phyloP scores from a whole-genome alignment of 805 yeast genomes.

The Torulaspora quercuum region DNA sequence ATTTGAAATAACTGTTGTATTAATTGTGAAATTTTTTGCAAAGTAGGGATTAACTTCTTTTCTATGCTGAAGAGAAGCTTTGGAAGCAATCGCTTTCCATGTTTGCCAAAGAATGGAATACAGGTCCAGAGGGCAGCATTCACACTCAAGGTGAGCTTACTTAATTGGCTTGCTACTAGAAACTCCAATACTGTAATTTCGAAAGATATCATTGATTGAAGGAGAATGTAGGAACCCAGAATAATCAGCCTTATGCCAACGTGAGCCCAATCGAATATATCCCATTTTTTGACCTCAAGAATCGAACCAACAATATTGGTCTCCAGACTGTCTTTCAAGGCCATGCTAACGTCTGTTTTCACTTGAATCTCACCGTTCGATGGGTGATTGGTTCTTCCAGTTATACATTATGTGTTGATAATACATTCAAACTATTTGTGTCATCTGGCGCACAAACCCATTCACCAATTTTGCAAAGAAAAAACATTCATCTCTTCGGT shows the following conservation, averaged over 20 bases:
- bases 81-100: constrained; percentile 11
- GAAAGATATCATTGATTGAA: constrained; percentile 10
- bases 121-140: constrained; percentile 15
- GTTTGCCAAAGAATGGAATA: constrained; percentile 24
- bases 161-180: constrained; percentile 10
- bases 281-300: constrained; percentile 14
- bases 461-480: constrained; percentile 2
- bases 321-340: constrained; percentile 17
- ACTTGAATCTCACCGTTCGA: no score
- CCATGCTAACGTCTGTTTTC: constrained; percentile 9
- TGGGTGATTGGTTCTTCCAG: no score
- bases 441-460: constrained; percentile 11
- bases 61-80: constrained; percentile 1
- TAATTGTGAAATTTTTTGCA: constrained; percentile 12
- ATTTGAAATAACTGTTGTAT: constrained; percentile 21
- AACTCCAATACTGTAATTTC: constrained; percentile 1
- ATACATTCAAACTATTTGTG: constrained; percentile 9
- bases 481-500: constrained; percentile 4
- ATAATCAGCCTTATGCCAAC: constrained; percentile 10
- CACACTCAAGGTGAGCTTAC: constrained; percentile 3
- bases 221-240: constrained; percentile 9
- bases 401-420: no score
- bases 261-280: constrained; percentile 16
- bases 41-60: constrained; percentile 12
- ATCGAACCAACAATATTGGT: constrained; percentile 28